Evolutionary conservation across 306 rosid species (phyloP).

Genomic region (Erythrophleum fordii): DNA sequence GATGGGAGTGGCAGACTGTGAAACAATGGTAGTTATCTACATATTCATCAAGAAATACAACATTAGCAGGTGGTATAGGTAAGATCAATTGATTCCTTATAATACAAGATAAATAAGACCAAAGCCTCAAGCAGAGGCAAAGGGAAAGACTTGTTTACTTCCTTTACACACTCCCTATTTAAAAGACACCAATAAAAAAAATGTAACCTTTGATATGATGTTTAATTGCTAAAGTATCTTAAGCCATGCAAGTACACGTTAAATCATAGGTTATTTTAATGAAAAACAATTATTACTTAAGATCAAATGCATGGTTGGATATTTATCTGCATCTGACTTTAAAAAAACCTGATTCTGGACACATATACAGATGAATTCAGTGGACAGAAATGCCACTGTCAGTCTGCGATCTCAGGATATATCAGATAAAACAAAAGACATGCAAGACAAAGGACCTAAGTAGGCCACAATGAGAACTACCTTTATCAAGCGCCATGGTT

Average conservation of each 20-base stretch:
- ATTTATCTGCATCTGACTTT: constrained; percentile 6
- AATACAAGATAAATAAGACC: constrained; percentile 12
- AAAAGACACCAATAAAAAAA: background rate
- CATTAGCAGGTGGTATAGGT: background rate
- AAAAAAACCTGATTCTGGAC: constrained; percentile 1
- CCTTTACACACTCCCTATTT: background rate
- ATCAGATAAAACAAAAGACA: constrained; percentile 8
- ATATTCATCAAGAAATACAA: constrained; percentile 40
- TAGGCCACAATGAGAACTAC: background rate
- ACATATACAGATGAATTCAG: constrained; percentile 35
- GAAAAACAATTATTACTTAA: background rate
- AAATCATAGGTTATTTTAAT: constrained; percentile 26
- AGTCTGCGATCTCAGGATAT: constrained; percentile 3
- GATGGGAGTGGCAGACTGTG: constrained; percentile 67
- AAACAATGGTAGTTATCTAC: constrained; percentile 74
- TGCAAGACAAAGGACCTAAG: background rate
- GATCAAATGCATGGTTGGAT: constrained; percentile 13
- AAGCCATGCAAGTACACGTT: constrained; percentile 21
- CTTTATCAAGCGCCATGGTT: background rate
- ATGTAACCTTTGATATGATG: background rate
- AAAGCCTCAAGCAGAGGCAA: background rate
- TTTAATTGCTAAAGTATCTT: constrained; percentile 25
- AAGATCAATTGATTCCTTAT: constrained; percentile 30
- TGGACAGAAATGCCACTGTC: background rate
- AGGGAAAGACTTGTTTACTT: background rate